Evolutionary conservation across 208 protist species (phyloP).

Genomic region (Crithidia acanthocephali): DNA sequence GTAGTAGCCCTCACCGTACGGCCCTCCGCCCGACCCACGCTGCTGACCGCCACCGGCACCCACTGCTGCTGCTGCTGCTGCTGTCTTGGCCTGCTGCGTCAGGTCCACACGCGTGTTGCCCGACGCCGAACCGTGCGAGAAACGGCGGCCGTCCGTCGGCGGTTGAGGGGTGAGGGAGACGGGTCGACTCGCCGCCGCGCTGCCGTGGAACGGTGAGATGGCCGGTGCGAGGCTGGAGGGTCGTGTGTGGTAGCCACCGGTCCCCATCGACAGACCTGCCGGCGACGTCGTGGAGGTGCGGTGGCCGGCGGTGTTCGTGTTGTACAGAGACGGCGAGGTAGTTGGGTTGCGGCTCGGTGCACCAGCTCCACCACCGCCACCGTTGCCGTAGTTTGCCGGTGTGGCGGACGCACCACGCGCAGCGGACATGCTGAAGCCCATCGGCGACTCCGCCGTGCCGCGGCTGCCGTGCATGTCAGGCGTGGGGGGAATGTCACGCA

Average conservation of each 20-base stretch:
- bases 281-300: not conserved
- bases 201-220: not conserved
- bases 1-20: conserved; percentile 13
- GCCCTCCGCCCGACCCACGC: not conserved
- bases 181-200: not conserved
- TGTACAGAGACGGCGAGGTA: not conserved
- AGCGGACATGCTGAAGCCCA: not conserved
- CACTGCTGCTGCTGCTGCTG: not conserved
- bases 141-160: not conserved
- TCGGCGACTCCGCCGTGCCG: not conserved
- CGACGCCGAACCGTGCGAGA: not conserved
- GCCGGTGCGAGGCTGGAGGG: not conserved
- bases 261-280: not conserved
- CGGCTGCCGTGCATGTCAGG: not conserved
- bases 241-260: not conserved
- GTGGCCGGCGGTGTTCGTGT: not conserved
- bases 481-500: not conserved
- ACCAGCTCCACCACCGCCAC: too few relatives aligned
- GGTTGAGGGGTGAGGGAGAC: conserved; percentile 3
- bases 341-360: not conserved
- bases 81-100: not conserved
- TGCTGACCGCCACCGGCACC: not conserved
- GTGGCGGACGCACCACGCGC: not conserved
- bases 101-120: not conserved
- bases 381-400: not conserved